phyloP scores from a whole-genome alignment of 2,329 filamentous ascomycete genomes.

The Nothopassalora personata region DNA sequence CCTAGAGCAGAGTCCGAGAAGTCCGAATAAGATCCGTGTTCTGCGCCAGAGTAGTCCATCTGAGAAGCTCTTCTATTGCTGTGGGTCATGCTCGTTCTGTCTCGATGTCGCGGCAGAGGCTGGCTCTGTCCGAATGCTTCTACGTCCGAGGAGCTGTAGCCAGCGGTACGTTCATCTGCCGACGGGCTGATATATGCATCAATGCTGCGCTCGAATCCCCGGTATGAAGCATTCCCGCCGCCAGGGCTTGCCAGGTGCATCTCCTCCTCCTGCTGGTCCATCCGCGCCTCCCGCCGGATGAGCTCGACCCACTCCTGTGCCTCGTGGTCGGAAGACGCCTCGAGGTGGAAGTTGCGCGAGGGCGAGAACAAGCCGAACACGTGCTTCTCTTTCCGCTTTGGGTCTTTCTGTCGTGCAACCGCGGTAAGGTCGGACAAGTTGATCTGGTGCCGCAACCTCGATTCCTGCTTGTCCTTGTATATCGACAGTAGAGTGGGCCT shows the following conservation, averaged over 20 bases:
- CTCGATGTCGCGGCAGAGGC: slow-evolving; percentile 23
- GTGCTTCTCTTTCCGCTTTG: slow-evolving; percentile 78
- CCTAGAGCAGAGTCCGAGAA: slow-evolving; percentile 53
- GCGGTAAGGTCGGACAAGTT: slow-evolving; percentile 85
- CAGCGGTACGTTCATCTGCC: slow-evolving; percentile 21
- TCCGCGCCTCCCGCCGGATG: slow-evolving; percentile 72
- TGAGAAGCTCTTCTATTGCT: slow-evolving; percentile 55
- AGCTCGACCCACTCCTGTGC: slow-evolving; percentile 80
- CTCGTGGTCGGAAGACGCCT: slow-evolving; percentile 67
- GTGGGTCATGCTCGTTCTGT: slow-evolving; percentile 30
- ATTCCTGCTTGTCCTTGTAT: slow-evolving; percentile 88
- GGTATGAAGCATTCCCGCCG: slow-evolving; percentile 45
- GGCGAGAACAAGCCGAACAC: slow-evolving; percentile 92
- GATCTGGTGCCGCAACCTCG: slow-evolving; percentile 82
- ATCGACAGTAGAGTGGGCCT: slow-evolving; percentile 85
- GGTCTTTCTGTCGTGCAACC: slow-evolving; percentile 80
- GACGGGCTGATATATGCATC: slow-evolving; percentile 19
- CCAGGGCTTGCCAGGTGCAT: slow-evolving; percentile 67
- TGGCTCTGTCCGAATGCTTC: slow-evolving; percentile 28
- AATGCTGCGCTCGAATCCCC: slow-evolving; percentile 36
- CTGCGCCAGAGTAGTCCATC: slow-evolving; percentile 56
- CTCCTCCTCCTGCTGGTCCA: slow-evolving; percentile 84
- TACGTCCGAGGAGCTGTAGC: slow-evolving; percentile 45
- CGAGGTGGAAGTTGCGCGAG: slow-evolving; percentile 84
- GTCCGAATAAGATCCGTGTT: slow-evolving; percentile 76